A percentile compares a stretch with the other conserved stretches of the same genome.
Evolutionary conservation across 148 eudicot species (phyloP).

Genomic region (Rheum nobile): DNA sequence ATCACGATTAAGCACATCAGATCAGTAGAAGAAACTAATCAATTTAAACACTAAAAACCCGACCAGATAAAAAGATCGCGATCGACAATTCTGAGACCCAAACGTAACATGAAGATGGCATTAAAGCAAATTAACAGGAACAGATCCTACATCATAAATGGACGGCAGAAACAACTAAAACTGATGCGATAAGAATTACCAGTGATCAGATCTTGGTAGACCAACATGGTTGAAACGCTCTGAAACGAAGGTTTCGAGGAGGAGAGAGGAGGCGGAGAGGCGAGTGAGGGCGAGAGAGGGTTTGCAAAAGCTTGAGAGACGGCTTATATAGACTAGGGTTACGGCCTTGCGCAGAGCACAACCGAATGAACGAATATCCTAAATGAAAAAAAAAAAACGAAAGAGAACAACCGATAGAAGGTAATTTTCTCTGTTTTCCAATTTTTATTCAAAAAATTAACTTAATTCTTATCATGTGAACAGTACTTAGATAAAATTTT

Average conservation of each 20-base stretch:
- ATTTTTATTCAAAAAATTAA: no score
- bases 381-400: neutral
- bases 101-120: neutral
- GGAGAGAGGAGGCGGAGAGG: neutral
- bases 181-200: slow-evolving; percentile 12
- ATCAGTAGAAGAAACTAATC: neutral
- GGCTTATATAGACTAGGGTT: slow-evolving; percentile 7
- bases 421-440: no score
- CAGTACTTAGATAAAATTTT: no score
- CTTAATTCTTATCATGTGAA: no score
- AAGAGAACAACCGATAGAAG: no score
- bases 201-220: slow-evolving; percentile 33
- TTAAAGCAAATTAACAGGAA: neutral
- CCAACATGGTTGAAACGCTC: slow-evolving; percentile 27
- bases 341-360: neutral
- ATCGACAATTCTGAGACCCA: neutral
- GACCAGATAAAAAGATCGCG: neutral
- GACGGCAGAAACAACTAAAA: neutral
- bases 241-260: neutral
- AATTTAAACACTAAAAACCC: neutral
- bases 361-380: neutral
- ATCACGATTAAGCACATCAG: neutral
- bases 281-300: neutral
- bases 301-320: neutral
- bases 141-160: neutral